These are phyloP conservation scores for Mucor velutinosus DNA, from an alignment of 371 early-diverging fungal genomes.

Conservation along the genomic window DNA sequence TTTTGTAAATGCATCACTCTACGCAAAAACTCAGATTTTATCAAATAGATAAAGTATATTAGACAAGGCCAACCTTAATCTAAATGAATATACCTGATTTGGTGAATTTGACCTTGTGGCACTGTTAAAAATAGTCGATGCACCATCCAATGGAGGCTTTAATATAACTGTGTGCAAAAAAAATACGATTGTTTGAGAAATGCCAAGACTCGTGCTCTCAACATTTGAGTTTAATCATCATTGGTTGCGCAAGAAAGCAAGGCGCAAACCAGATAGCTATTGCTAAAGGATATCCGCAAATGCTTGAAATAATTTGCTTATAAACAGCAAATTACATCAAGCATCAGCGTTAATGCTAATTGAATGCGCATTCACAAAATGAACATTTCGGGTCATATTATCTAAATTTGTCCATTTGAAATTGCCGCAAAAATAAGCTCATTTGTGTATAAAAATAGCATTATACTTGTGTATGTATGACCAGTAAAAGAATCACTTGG, in stretches of 20 bases:
- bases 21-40: no score
- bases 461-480: neutral
- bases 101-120: no score
- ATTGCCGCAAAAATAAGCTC: neutral
- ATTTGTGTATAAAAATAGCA: neutral
- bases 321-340: neutral
- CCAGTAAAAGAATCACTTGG: neutral
- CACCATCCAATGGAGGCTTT: no score
- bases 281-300: neutral
- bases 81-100: no score
- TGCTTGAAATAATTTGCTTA: neutral
- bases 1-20: no score
- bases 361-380: neutral
- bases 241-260: neutral
- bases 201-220: neutral
- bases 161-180: no score
- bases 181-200: neutral
- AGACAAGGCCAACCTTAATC: no score
- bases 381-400: neutral
- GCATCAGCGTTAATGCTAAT: no score
- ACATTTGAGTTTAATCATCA: neutral
- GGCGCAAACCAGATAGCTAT: neutral
- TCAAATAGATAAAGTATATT: no score
- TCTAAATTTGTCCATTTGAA: neutral
- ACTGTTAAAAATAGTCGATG: no score